Evolutionary conservation across 192 early-diverging fungal genomes (phyloP), one percentile per base, ranked within the genome.

Genomic region (Linnemannia schmuckeri): DNA sequence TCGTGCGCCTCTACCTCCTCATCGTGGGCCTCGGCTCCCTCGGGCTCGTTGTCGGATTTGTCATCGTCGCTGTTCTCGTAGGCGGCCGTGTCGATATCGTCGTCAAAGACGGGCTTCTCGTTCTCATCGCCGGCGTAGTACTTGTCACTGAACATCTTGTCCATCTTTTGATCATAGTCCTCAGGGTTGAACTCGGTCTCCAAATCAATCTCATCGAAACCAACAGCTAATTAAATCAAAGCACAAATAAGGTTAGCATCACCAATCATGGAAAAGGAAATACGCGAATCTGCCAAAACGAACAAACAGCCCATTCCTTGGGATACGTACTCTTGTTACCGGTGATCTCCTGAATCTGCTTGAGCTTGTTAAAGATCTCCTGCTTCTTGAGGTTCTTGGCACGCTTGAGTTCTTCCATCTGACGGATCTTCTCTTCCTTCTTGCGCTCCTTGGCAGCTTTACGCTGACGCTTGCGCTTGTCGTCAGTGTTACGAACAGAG

Each of bases 171-270:
- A 84, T 98, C 98, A 86, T 96, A 97, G 80, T 95, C 93, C 9
- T 90, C 89, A 4, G 97, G 96, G 85, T 98, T 97, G 91, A 98
- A 99, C 30, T 99, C 98, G n/a, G 92, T 94, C 61, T 98, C 96
- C 49, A 99, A 86, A 89, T 97, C 96, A 37, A 97, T 81, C 24
- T 95, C 90, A 40, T 97, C 94, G 61, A 98, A 91, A 44, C 93
- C 95, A 75, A 94, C 91, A 4, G 77, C 89, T 92, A 75, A 44
- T 30, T 72, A 33, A 46, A 72, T 27, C 13, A 41, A 15, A 20
- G 27, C 27, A 18, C 0, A 54, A 52, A 57, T 61, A 52, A 70
- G 20, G 42, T 44, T 18, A 38, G 35, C 27, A 71, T 49, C 52
- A 35, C 8, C 35, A 52, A 15, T 52, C n/a, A 33, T 78, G 10